Evolutionary conservation across 176 grass and related monocot species (phyloP).

Genomic region (Oryza glumipatula): DNA sequence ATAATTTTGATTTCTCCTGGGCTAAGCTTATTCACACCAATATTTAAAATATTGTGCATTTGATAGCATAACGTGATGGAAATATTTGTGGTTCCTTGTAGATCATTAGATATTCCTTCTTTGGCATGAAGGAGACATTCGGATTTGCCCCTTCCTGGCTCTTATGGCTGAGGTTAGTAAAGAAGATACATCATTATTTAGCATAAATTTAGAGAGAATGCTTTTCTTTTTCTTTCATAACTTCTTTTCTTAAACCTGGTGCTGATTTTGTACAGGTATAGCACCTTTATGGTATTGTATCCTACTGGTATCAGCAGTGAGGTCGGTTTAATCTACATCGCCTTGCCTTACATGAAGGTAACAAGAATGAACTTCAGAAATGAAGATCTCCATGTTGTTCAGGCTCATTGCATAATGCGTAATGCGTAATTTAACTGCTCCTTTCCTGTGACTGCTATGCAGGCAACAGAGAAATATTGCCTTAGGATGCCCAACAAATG

Average conservation of each 20-base stretch:
- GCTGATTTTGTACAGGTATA: slow-evolving; percentile 32
- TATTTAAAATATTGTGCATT: not conserved
- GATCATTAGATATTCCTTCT: slow-evolving; percentile 96
- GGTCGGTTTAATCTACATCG: slow-evolving; percentile 48
- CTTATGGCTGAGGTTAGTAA: slow-evolving; percentile 83
- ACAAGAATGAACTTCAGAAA: not conserved
- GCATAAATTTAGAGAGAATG: not conserved
- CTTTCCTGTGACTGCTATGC: slow-evolving; percentile 1
- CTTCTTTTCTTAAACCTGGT: not conserved
- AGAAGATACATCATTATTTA: not conserved
- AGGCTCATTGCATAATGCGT: not conserved
- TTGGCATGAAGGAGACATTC: slow-evolving; percentile 85
- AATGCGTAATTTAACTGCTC: not conserved
- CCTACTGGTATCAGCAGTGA: slow-evolving; percentile 57
- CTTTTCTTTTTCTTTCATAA: not conserved
- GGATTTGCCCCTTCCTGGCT: slow-evolving; percentile 79
- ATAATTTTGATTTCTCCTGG: not conserved
- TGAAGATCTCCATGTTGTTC: not conserved
- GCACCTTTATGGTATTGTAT: slow-evolving; percentile 57
- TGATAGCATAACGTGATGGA: not conserved
- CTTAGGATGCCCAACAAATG: slow-evolving; percentile 69
- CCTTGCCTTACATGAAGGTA: slow-evolving; percentile 56
- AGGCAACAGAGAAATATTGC: slow-evolving; percentile 63
- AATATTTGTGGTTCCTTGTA: slow-evolving; percentile 33
- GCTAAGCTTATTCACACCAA: not conserved